Evolutionary conservation across 768 basidiomycete genomes (phyloP).

Genomic region (Tulasnella sp.): DNA sequence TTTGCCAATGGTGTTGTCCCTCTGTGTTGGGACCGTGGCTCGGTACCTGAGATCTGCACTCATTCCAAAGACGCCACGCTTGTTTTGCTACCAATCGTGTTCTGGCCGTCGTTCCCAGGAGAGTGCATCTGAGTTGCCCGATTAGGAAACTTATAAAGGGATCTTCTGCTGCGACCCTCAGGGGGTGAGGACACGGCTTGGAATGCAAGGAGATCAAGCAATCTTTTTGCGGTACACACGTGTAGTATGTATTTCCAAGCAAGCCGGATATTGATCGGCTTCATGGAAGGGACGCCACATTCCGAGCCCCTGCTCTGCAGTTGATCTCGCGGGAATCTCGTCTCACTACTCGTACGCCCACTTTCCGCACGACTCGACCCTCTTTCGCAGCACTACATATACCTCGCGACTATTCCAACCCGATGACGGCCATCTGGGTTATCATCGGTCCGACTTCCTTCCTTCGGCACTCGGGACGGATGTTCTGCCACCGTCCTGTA

Average conservation of each 20-base stretch:
- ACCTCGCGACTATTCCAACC: neutral
- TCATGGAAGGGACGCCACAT: neutral
- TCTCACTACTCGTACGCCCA: neutral
- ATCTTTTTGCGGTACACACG: neutral
- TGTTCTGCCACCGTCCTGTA: neutral
- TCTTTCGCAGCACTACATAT: neutral
- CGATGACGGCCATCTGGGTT: neutral
- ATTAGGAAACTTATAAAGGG: neutral
- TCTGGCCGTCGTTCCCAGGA: neutral
- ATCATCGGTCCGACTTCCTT: neutral
- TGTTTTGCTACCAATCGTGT: neutral
- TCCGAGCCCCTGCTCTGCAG: neutral
- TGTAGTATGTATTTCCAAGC: neutral
- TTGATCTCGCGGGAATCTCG: slow-evolving; percentile 5
- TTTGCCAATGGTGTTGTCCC: neutral
- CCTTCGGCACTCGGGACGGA: neutral
- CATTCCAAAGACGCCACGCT: slow-evolving; percentile 2
- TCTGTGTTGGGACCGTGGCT: neutral
- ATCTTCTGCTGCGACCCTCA: neutral
- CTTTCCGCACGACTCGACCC: neutral
- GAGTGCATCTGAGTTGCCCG: neutral
- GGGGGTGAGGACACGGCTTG: neutral
- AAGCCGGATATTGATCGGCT: neutral
- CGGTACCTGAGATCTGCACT: slow-evolving; percentile 1
- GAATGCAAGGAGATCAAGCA: neutral